These are phyloP conservation scores for Diaporthe destruens DNA, from an alignment of 2,329 filamentous ascomycete genomes.

Conservation along the genomic window DNA sequence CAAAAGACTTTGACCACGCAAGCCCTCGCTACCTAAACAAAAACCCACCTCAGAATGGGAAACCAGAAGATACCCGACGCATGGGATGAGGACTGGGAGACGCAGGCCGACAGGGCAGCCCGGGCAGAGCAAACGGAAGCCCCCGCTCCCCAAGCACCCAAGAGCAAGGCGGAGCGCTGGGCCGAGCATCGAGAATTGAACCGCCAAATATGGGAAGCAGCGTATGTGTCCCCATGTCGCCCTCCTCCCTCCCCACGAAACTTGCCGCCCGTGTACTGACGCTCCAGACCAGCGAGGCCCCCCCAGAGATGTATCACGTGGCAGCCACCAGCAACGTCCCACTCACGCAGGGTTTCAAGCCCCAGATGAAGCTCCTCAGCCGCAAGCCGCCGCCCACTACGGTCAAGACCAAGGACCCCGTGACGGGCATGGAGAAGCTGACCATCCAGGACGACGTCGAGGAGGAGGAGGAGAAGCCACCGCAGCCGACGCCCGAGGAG, in stretches of 20 bases:
- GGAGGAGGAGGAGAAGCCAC: conserved; percentile 68
- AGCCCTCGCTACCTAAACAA: background rate
- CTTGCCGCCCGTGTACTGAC: conserved; percentile 30
- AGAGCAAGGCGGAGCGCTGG: conserved; percentile 81
- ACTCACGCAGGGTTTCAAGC: conserved; percentile 78
- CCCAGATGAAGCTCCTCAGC: conserved; percentile 85
- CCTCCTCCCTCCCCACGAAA: background rate
- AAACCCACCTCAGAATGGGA: conserved; percentile 54
- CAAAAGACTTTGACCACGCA: background rate
- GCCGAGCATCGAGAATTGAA: conserved; percentile 87
- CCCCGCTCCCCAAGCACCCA: conserved; percentile 53
- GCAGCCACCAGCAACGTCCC: conserved; percentile 66
- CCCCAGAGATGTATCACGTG: conserved; percentile 81
- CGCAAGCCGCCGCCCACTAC: conserved; percentile 78
- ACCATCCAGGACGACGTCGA: conserved; percentile 66
- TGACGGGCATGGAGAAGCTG: conserved; percentile 61
- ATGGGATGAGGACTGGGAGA: conserved; percentile 94
- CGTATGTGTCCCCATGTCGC: conserved; percentile 72
- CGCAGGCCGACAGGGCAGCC: conserved; percentile 73
- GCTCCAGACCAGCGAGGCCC: conserved; percentile 70
- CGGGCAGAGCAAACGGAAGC: conserved; percentile 55
- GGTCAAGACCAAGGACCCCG: conserved; percentile 69
- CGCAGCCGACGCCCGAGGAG: conserved; percentile 77
- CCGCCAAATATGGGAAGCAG: conserved; percentile 88
- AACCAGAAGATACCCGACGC: conserved; percentile 75